Conservation (phyloP, 2,329 filamentous ascomycete genomes). For the Leptosphaerulina australis region DNA sequence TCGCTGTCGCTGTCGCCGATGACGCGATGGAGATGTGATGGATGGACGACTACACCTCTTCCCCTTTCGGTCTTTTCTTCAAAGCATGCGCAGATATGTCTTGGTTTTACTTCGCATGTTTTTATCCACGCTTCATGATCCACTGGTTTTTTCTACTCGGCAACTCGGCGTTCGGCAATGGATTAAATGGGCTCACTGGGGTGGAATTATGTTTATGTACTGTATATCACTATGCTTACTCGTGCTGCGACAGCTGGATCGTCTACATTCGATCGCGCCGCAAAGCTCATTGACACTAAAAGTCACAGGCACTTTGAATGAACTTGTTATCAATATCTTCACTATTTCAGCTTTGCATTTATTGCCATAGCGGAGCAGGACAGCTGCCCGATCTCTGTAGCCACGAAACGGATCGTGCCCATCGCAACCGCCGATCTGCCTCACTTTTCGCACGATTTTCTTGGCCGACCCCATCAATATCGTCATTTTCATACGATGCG, state of each 20-base stretch:
- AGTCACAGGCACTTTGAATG: constrained; percentile 16
- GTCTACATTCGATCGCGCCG: constrained; percentile 41
- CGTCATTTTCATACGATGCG: constrained; percentile 13
- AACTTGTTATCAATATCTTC: constrained; percentile 1
- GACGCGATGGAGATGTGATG: constrained; percentile 48
- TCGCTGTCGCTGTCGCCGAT: constrained; percentile 27
- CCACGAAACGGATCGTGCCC: neutral
- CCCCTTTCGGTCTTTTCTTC: constrained; percentile 23
- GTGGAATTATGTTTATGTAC: constrained; percentile 37
- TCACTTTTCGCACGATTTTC: constrained; percentile 16
- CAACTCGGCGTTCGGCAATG: constrained; percentile 43
- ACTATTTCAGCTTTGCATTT: neutral
- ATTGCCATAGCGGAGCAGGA: neutral
- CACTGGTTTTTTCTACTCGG: constrained; percentile 35
- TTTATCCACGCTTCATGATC: constrained; percentile 33
- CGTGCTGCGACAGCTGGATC: constrained; percentile 47
- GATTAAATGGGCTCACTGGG: constrained; percentile 39
- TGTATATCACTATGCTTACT: constrained; percentile 38
- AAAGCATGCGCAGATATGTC: constrained; percentile 27
- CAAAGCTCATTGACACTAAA: constrained; percentile 24
- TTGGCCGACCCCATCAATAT: constrained; percentile 17
- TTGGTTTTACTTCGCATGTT: constrained; percentile 32
- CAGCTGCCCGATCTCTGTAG: neutral
- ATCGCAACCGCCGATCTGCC: constrained; percentile 16
- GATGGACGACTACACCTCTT: constrained; percentile 8